Evolutionary conservation across 768 basidiomycete species (phyloP), one percentile per base, ranked within the genome.

Genomic region (Chiua virens): DNA sequence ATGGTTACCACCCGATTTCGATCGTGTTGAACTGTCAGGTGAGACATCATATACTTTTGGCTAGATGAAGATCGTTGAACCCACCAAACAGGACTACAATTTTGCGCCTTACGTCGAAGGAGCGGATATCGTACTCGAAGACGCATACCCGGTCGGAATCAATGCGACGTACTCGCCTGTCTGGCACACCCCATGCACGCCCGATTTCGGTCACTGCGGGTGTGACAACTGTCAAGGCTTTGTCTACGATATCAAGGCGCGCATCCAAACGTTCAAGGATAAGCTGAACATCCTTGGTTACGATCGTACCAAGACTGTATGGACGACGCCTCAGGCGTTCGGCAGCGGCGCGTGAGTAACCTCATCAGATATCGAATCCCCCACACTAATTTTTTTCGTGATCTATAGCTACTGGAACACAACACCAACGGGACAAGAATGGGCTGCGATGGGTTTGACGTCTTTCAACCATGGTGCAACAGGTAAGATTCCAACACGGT

Each of bases 261-360:
- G 89, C 21, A 78, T 90, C 72, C 85, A 88, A 49, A 75, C 83
- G 35, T 90, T 81, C 69, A 73, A 71, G 45, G 68, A 82, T 40
- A 75, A 87, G 25, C 66, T 85, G 4, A 74, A 79, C 51, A 71
- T 79, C 44, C 77, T 86, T 45, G 86, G 85, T 0, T 85, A 83
- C 77, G 81, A 82, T 53, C 71, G 80, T 10, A 79, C 75, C 9
- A 85, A 87, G 62, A 77, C 83, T 4, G 76, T 89, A 0, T 92
- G 89, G 90, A 80, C 82, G 4, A 86, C 86, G 0, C 87, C 89
- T 8, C 89, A 92, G 64, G 87, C 80, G 0, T 85, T 91, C 59
- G 87, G 87, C 18, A 76, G 75, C 49, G 66, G 59, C n/a, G 59
- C 59, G 72, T 75, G 27, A 51, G 68, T 59, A 4, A 1, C 6